Base-by-base conservation (phyloP, 2,329 filamentous ascomycete genomes). In the Fusarium sarcochroum region DNA sequence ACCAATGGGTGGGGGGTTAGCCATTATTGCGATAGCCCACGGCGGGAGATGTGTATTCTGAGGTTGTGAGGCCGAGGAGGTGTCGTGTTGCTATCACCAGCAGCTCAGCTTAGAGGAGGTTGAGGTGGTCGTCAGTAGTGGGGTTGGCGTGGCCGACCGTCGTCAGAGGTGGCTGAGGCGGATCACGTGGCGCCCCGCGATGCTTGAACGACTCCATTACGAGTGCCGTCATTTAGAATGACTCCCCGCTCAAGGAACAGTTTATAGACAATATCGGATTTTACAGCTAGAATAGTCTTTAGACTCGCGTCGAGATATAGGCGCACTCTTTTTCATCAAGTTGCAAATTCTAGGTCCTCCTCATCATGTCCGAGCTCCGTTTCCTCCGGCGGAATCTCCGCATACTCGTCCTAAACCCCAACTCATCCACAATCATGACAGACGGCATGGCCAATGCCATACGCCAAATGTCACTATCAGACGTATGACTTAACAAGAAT, bases 341-440 rank as follows among this genome's bases (percentile, higher is more conserved):
- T 20, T 38, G 7, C 9, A 30, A 4, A 11, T 25, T 32, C 7
- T 21, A 42, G 37, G 18, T 25, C 30, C 11, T 41, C 21, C 14
- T 21, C 42, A 55, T 38, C 58, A 75, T 75, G 73, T 66, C 70
- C 21, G 68, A 74, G 55, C 44, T 66, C 25, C 56, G 55, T 23
- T 56, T 50, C 53, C 64, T 63, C 27, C 50, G 61, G 21, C 63
- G 53, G 48, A 69, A 59, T 54, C 54, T 76, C 51, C 72, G 70
- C 51, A 88, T 94, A 66, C 84, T 95, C 40, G 82, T 95, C 63
- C 85, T 95, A 72, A 95, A 96, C 75, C 92, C 93, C 34, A 96
- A 96, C 80, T 93, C 91, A 4, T 93, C 90, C 1, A 72, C 80
- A 57, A 81, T 84, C 56, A 95, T 95, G 92, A 95, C 92, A 13